A percentile compares a stretch with the other conserved stretches of the same genome.
Conservation (phyloP, 352 stramenopile species). For the Pythium sukuiense region DNA sequence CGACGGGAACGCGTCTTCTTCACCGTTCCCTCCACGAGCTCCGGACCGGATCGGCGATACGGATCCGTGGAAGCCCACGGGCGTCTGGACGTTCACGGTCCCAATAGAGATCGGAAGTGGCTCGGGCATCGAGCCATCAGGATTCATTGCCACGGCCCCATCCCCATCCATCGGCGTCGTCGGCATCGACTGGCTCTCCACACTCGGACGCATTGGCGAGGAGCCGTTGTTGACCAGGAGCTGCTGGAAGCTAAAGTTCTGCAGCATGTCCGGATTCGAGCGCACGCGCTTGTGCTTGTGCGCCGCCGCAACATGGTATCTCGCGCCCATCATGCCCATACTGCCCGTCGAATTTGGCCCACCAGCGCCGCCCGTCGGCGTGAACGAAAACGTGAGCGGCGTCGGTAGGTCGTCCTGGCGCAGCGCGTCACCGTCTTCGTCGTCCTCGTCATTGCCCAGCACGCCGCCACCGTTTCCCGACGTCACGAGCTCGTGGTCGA, state of each 20-base stretch:
- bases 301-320: constrained; percentile 27
- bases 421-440: constrained; percentile 14
- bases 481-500: constrained; percentile 33
- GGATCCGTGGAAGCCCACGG: constrained; percentile 16
- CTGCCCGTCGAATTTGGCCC: not conserved
- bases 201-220: constrained; percentile 23
- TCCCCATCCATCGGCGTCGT: constrained; percentile 24
- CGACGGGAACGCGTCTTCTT: constrained; percentile 26
- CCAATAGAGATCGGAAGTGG: constrained; percentile 32
- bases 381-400: constrained; percentile 32
- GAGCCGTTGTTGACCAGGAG: constrained; percentile 17
- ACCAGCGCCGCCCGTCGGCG: constrained; percentile 10
- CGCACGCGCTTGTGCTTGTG: constrained; percentile 37
- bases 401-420: constrained; percentile 25
- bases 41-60: not conserved
- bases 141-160: not conserved
- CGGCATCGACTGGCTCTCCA: constrained; percentile 21
- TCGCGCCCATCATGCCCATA: not conserved
- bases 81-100: constrained; percentile 28
- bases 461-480: not conserved
- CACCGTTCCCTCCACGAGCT: not conserved
- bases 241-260: constrained; percentile 29
- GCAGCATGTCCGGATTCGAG: constrained; percentile 35
- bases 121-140: constrained; percentile 16
- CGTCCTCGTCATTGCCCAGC: constrained; percentile 12